Conservation (phyloP, 345 rosid species). For the Eucalyptus cladocalyx region DNA sequence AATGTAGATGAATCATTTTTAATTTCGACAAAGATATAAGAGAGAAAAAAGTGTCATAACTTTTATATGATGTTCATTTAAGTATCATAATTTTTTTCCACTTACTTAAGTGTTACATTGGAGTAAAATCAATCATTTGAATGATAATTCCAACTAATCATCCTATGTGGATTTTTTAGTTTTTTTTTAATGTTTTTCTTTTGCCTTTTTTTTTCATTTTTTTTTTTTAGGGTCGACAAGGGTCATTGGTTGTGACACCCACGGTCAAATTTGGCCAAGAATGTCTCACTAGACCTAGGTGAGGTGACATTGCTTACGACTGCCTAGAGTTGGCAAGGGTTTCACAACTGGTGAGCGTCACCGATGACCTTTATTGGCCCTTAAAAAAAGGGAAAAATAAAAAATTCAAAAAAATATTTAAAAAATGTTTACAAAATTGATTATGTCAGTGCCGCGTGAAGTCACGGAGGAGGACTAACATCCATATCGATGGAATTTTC, state of each 20-base stretch:
- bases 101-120: no score
- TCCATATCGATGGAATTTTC: rapidly evolving
- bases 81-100: no score
- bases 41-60: no score
- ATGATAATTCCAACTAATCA: no score
- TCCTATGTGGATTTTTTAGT: no score
- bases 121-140: rapidly evolving
- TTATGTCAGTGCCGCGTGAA: rapidly evolving
- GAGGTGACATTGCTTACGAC: rapidly evolving
- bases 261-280: rapidly evolving
- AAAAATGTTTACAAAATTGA: no score
- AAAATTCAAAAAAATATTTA: rapidly evolving
- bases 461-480: rapidly evolving
- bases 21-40: not conserved
- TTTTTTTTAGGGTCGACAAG: rapidly evolving
- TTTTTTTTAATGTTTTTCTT: no score
- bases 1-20: not conserved
- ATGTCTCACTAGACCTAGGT: no score
- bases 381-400: no score
- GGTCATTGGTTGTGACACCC: no score
- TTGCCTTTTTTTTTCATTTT: no score
- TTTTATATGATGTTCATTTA: rapidly evolving
- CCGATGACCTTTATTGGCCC: rapidly evolving
- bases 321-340: no score
- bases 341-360: rapidly evolving